Conservation (phyloP, 306 rosid species). For the Pachyrhizus erosus region DNA sequence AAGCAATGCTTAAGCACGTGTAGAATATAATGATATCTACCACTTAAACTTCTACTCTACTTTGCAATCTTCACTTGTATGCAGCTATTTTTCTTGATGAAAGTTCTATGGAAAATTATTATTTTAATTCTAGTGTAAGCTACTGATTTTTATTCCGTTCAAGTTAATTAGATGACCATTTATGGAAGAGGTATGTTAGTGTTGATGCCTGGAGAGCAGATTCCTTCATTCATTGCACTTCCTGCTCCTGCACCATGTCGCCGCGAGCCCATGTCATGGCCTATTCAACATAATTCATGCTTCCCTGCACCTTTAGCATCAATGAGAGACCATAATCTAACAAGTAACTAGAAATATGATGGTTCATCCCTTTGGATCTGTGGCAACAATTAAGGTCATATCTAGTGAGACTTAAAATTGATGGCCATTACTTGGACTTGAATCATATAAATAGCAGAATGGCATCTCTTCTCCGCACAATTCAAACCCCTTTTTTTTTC, state of each 20-base stretch:
- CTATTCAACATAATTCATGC: slow-evolving; percentile 46
- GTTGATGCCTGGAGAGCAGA: slow-evolving; percentile 74
- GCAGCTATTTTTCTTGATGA: slow-evolving; percentile 3
- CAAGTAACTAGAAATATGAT: slow-evolving; percentile 6
- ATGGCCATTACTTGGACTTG: slow-evolving; percentile 9
- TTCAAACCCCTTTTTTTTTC: not conserved
- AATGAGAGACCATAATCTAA: not conserved
- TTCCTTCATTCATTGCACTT: slow-evolving; percentile 75
- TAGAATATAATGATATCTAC: slow-evolving; percentile 4
- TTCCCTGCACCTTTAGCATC: not conserved
- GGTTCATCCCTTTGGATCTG: not conserved
- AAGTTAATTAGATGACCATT: slow-evolving; percentile 51
- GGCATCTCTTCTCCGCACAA: not conserved
- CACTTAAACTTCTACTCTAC: not conserved
- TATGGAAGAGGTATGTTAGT: slow-evolving; percentile 66
- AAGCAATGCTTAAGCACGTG: slow-evolving; percentile 11
- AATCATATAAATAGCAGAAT: not conserved
- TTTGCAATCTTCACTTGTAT: not conserved
- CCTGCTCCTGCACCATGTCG: slow-evolving; percentile 64
- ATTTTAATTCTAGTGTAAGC: not conserved
- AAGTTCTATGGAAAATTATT: not conserved
- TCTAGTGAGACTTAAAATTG: not conserved
- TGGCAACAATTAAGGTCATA: not conserved
- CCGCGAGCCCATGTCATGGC: slow-evolving; percentile 49
- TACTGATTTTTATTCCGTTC: slow-evolving; percentile 2